Conservation (phyloP, 805 yeast genomes). For the Metschnikowia arizonensis region DNA sequence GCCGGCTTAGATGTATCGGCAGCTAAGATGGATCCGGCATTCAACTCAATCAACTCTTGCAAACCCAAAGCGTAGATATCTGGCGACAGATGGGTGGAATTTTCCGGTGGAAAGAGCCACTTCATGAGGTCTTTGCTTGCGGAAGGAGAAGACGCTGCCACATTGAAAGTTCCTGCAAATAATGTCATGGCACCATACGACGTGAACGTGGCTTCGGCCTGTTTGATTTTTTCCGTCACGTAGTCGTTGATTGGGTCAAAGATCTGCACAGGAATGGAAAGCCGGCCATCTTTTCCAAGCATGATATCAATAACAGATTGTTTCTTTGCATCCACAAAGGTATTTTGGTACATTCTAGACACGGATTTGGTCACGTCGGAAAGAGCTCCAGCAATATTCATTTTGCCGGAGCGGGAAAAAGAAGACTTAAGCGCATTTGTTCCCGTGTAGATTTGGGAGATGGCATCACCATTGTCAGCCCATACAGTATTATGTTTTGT, state of each 20-base stretch:
- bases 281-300: slow-evolving; percentile 69
- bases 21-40: slow-evolving; percentile 84
- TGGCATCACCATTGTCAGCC: slow-evolving; percentile 70
- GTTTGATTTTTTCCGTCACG: slow-evolving; percentile 61
- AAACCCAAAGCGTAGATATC: slow-evolving; percentile 87
- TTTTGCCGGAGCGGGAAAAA: slow-evolving; percentile 89
- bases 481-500: slow-evolving; percentile 31
- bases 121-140: slow-evolving; percentile 53
- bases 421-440: slow-evolving; percentile 87
- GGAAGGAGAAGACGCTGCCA: slow-evolving; percentile 62
- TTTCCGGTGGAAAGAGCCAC: slow-evolving; percentile 79
- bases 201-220: slow-evolving; percentile 51
- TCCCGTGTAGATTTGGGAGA: slow-evolving; percentile 60
- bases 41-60: slow-evolving; percentile 90
- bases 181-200: slow-evolving; percentile 55
- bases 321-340: slow-evolving; percentile 86
- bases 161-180: slow-evolving; percentile 82
- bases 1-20: slow-evolving; percentile 76
- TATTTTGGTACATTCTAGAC: slow-evolving; percentile 90
- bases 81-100: slow-evolving; percentile 44
- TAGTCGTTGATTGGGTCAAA: slow-evolving; percentile 87
- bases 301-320: slow-evolving; percentile 86
- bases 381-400: slow-evolving; percentile 95
- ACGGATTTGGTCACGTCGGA: slow-evolving; percentile 96
- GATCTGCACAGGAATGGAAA: slow-evolving; percentile 64